Evolutionary conservation across 164 flowering plant species (phyloP).

Genomic region (Vitis riparia): DNA sequence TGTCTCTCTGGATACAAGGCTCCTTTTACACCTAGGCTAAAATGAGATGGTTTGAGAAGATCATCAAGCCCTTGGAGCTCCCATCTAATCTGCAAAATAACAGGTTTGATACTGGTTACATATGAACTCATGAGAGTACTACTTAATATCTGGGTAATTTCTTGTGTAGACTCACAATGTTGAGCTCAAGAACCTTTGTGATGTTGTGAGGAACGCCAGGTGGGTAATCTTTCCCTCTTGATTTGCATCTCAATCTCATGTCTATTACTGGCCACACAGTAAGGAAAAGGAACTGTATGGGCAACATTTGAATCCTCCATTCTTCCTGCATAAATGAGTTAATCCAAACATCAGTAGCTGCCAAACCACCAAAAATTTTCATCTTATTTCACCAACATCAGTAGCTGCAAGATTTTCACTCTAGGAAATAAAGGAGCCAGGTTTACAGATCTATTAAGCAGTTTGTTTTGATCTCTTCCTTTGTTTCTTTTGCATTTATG

Average conservation of each 20-base stretch:
- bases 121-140: neutral
- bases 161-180: slow-evolving; percentile 47
- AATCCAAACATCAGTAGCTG: neutral
- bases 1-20: slow-evolving; percentile 59
- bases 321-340: slow-evolving; percentile 45
- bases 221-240: slow-evolving; percentile 61
- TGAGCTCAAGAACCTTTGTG: slow-evolving; percentile 66
- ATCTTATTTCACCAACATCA: no score
- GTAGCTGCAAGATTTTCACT: no score
- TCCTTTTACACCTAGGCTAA: slow-evolving; percentile 59
- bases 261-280: slow-evolving; percentile 59
- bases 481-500: no score
- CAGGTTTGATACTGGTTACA: neutral
- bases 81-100: slow-evolving; percentile 65
- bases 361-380: no score
- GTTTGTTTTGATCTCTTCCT: no score
- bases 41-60: slow-evolving; percentile 55
- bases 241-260: slow-evolving; percentile 62
- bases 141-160: neutral
- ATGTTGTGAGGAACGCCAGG: slow-evolving; percentile 53
- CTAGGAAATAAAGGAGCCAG: no score
- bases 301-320: slow-evolving; percentile 75
- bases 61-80: slow-evolving; percentile 73
- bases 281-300: slow-evolving; percentile 57
- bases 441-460: no score